Evolutionary conservation across 1,139 yeast genomes (phyloP), one percentile per base, ranked within the genome.

Genomic region (Zygosaccharomyces pseudobailii): DNA sequence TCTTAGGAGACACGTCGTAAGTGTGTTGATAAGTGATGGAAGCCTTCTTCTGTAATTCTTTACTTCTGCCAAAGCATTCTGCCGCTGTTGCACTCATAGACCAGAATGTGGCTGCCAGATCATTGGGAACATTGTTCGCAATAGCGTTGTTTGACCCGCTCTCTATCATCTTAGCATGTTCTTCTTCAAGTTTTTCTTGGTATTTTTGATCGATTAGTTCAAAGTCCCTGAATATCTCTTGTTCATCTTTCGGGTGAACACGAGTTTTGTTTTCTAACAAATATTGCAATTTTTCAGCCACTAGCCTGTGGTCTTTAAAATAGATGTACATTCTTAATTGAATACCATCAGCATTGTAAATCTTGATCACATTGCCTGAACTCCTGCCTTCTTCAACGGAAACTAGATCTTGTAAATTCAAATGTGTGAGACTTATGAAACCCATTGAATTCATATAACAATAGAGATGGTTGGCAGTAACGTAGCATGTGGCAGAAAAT

Each of bases 391-490:
- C 52, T 40, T 86, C 92, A n/a, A 83, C 78, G 4, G 86, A 76
- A 6, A 84, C 76, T 20, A 88, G 62, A 19, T 73, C 75, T 0
- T 70, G 62, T n/a, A 88, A 56, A 2, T 74, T 69, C 21, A 76
- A 69, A 50, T 78, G 78, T 42, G 76, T 67, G 41, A 89, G 67
- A 1, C 90, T 78, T 0, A 86, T 79, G 58, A 92, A 83, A 0
- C 97, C 97, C 62, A 81, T 74, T 19, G 86, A 80, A 60, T 81
- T 80, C 65, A 86, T 78, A 64, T 86, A 89, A 47, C 83, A 72
- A 61, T 84, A 87, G 2, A 84, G 49, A 51, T 76, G 72, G 25
- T 74, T 71, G 22, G 73, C 71, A 0, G 97, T 90, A 17, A 85
- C 71, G 61, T 80, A 92, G 17, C 82, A 72, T 31, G 86, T 73